phyloP scores from a whole-genome alignment of 352 stramenopile genomes.

The Poterioochromonas sp. region DNA sequence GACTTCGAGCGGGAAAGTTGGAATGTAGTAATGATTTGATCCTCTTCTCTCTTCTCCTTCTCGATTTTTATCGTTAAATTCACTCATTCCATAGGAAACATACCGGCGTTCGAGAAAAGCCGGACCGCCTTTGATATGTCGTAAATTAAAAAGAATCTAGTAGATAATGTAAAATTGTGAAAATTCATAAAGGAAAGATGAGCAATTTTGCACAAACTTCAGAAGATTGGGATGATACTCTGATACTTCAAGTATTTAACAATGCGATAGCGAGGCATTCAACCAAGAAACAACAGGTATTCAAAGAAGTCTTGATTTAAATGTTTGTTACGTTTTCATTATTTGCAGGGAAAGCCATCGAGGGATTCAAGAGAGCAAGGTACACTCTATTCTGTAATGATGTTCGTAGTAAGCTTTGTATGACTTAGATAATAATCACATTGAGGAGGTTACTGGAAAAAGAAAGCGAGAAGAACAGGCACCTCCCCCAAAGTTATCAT shows the following conservation, averaged over 20 bases:
- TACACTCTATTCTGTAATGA: background rate
- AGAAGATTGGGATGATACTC: conserved; percentile 20
- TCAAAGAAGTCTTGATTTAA: background rate
- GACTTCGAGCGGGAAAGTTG: too few relatives aligned
- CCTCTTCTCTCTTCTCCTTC: too few relatives aligned
- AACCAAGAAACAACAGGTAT: background rate
- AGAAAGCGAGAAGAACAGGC: background rate
- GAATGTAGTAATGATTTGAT: too few relatives aligned
- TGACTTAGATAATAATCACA: background rate
- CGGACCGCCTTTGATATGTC: too few relatives aligned
- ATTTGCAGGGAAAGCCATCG: background rate
- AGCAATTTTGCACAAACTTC: conserved; percentile 22
- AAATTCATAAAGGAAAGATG: too few relatives aligned
- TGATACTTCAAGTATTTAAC: background rate
- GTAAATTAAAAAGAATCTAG: too few relatives aligned
- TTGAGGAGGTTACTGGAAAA: background rate
- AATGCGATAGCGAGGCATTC: background rate
- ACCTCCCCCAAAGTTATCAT: background rate
- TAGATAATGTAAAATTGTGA: too few relatives aligned
- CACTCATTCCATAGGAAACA: too few relatives aligned
- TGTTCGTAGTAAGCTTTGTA: background rate
- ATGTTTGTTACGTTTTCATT: background rate
- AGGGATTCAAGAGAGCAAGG: background rate
- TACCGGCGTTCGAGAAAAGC: too few relatives aligned
- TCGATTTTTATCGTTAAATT: too few relatives aligned